These are phyloP conservation scores for Pseudocercospora pini-densiflorae DNA, from an alignment of 2,329 filamentous ascomycete species.

Conservation along the genomic window DNA sequence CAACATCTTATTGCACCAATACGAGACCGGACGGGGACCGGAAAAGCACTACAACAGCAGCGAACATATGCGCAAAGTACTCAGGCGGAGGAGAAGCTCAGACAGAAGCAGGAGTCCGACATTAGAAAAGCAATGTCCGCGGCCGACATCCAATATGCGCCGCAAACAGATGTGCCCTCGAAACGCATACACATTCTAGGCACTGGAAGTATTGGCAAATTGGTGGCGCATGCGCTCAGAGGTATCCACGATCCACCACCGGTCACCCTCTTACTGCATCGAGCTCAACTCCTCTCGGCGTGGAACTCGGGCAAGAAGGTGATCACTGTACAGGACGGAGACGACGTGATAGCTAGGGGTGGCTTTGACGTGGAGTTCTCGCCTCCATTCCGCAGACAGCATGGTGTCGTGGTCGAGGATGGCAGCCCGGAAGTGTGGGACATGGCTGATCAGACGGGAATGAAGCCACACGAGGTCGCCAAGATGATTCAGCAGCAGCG, in stretches of 20 bases:
- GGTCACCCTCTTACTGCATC: conserved; percentile 79
- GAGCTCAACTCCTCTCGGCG: conserved; percentile 45
- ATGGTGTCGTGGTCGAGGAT: conserved; percentile 40
- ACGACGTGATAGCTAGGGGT: conserved; percentile 41
- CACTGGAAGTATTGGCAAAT: conserved; percentile 77
- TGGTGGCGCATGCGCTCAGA: conserved; percentile 75
- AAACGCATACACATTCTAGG: conserved; percentile 76
- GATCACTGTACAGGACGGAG: conserved; percentile 51
- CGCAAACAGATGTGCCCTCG: conserved; percentile 30
- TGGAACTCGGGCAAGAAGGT: conserved; percentile 57
- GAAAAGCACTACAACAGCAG: neutral
- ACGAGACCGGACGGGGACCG: neutral
- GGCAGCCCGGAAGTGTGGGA: conserved; percentile 30
- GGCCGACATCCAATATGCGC: conserved; percentile 37
- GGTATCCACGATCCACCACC: conserved; percentile 67
- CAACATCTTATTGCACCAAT: neutral
- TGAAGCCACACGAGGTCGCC: conserved; percentile 38
- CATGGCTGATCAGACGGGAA: conserved; percentile 26
- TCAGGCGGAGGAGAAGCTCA: conserved; percentile 12
- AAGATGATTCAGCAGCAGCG: conserved; percentile 28
- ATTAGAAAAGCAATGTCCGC: conserved; percentile 27
- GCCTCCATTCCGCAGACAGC: conserved; percentile 41
- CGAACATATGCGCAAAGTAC: neutral
- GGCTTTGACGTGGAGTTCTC: conserved; percentile 54
- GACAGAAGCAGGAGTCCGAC: conserved; percentile 18